Percentiles rank a stretch among this genome's conserved stretches.
Conservation (phyloP, 1,139 yeast species). For the Hyphopichia burtonii region DNA sequence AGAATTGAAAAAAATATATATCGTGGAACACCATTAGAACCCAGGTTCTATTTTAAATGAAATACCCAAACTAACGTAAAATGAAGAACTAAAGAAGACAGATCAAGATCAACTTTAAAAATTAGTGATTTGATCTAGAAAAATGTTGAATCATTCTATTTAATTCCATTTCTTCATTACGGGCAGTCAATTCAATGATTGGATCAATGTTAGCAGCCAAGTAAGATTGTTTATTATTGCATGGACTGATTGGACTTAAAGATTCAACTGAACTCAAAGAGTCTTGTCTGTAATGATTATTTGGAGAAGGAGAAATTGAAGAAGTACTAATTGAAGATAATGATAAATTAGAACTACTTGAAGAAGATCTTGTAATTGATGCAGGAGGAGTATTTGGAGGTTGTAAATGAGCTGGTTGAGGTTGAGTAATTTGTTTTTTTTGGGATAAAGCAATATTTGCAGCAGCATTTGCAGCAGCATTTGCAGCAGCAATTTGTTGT, state of each 20-base stretch:
- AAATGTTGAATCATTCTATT: conserved; percentile 31
- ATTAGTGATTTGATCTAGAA: conserved; percentile 1
- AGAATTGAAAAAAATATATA: background rate
- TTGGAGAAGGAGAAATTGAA: conserved; percentile 7
- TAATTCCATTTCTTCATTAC: conserved; percentile 40
- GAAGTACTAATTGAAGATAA: conserved; percentile 8
- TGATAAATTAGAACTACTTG: conserved; percentile 7
- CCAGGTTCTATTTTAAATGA: background rate
- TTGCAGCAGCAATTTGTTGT: conserved; percentile 7
- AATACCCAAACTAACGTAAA: background rate
- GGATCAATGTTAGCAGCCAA: conserved; percentile 29
- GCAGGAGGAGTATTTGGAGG: conserved; percentile 9
- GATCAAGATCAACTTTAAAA: background rate
- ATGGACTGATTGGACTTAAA: conserved; percentile 1
- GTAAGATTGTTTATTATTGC: background rate
- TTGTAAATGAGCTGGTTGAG: conserved; percentile 5
- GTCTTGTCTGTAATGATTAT: conserved; percentile 24
- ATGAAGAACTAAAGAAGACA: no score
- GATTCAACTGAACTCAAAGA: conserved; percentile 21
- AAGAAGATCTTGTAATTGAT: conserved; percentile 11
- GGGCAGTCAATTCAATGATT: conserved; percentile 40
- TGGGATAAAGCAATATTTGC: conserved; percentile 8
- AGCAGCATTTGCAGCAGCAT: conserved; percentile 5
- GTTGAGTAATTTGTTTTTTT: conserved; percentile 4
- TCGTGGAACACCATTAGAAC: background rate